phyloP scores from a whole-genome alignment of 2,329 filamentous ascomycete species.

The Paraphoma sp. region DNA sequence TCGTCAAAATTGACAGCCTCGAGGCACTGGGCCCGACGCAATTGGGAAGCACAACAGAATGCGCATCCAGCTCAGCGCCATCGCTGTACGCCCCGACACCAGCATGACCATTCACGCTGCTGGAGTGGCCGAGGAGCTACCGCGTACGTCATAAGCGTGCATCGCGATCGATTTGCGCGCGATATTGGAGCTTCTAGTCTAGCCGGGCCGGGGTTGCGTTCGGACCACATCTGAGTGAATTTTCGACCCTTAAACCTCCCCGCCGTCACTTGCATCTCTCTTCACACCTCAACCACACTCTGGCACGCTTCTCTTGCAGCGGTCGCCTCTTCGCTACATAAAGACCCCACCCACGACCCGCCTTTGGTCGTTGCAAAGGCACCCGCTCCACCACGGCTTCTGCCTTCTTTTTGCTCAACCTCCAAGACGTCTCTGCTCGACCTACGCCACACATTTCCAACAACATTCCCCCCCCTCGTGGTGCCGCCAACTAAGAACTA shows the following conservation, averaged over 20 bases:
- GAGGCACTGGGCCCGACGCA: too few species aligned
- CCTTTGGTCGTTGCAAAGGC: conserved; percentile 55
- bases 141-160: neutral
- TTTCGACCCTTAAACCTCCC: neutral
- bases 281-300: neutral
- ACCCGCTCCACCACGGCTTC: conserved; percentile 51
- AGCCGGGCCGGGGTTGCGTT: neutral
- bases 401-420: conserved; percentile 51
- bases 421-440: conserved; percentile 56
- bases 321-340: neutral
- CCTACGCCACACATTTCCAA: conserved; percentile 58
- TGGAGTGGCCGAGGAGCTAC: neutral
- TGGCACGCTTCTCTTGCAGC: neutral
- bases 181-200: neutral
- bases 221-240: neutral
- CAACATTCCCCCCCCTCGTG: conserved; percentile 55
- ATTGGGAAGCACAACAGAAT: neutral
- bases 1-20: neutral
- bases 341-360: conserved; percentile 17
- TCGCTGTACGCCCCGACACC: neutral
- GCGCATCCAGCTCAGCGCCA: neutral
- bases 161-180: neutral
- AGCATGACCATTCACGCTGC: neutral
- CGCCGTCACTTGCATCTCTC: neutral
- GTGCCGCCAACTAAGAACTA: conserved; percentile 44